Percentiles rank a stretch among this genome's conserved stretches.
These are phyloP conservation scores for Marsdenia floribunda DNA, from an alignment of 257 asterid species.

Conservation along the genomic window DNA sequence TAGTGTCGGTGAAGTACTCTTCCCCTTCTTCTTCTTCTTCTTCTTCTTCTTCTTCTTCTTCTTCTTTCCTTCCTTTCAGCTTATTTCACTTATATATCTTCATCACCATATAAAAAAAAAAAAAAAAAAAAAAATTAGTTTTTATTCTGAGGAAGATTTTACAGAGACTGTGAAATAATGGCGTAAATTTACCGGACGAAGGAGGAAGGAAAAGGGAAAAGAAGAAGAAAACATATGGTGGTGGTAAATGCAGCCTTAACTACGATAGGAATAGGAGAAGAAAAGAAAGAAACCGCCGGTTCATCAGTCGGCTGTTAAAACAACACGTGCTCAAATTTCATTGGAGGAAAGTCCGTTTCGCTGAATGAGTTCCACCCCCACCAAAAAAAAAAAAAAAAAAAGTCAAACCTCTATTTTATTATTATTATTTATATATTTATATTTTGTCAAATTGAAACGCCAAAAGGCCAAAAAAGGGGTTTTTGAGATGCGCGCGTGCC, in stretches of 20 bases:
- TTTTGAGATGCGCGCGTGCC: not conserved
- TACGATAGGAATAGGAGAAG: constrained; percentile 8
- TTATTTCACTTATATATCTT: constrained; percentile 2
- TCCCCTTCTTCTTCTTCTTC: constrained; percentile 14
- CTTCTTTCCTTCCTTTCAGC: constrained; percentile 1
- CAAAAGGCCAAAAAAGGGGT: constrained; percentile 18
- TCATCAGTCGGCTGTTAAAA: constrained; percentile 10
- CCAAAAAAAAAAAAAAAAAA: too few species aligned
- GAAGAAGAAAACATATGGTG: not conserved
- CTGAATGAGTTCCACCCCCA: constrained; percentile 1
- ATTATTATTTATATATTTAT: not conserved
- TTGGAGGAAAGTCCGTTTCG: constrained; percentile 32
- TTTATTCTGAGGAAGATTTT: not conserved
- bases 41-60: constrained; percentile 15
- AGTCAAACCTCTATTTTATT: constrained; percentile 36
- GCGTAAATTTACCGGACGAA: constrained; percentile 9
- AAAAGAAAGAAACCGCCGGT: constrained; percentile 36
- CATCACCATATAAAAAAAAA: not conserved
- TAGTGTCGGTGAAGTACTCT: constrained; percentile 7
- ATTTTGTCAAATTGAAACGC: constrained; percentile 21
- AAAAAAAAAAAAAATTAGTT: not conserved
- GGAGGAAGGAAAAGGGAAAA: not conserved
- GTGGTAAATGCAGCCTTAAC: constrained; percentile 61
- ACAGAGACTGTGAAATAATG: constrained; percentile 18
- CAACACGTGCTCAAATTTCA: constrained; percentile 32